Evolutionary conservation across 2,329 filamentous ascomycete species (phyloP), one percentile per base, ranked within the genome.

Genomic region (Calonectria pseudoturangicola): DNA sequence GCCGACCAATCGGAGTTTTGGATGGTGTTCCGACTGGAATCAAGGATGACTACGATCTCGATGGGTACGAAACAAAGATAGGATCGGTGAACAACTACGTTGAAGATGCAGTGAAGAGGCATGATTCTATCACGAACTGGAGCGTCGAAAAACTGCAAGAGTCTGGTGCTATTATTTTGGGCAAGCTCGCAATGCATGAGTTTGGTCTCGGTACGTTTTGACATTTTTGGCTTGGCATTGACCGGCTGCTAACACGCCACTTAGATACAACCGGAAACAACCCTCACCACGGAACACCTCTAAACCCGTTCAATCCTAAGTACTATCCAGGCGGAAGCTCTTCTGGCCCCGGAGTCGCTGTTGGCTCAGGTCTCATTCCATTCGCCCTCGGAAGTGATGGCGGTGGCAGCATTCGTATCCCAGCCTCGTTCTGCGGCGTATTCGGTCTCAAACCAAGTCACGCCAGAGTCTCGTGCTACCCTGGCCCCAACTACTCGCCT

Each of bases 291-390:
- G 94, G 94, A 56, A 96, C 95, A 0, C 94, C 95, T 0, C 87
- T 88, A 16, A 97, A 97, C 78, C 94, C 94, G 0, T 92, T 94
- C 82, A 94, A 96, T 80, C 81, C 85, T 0, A 81, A 86, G 3
- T 96, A 95, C 85, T 97, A 97, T 82, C 91, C 92, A 3, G 94
- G 94, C 62, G 94, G 94, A 16, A 94, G 92, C 7, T 95, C 94
- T 0, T 93, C 93, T 2, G 94, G 94, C 2, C 91, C 91, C 6
- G 94, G 88, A 0, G 95, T 94, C 79, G 92, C 91, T 13, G 92
- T 95, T n/a, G 87, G 88, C 2, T 85, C 91, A 7, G 94, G 94
- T 0, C 87, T 96, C 2, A 87, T 95, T 0, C 94, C 94, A 0
- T 89, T 94, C 69, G 92, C 92, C 0, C 87, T 95, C 15, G 94